A percentile compares a stretch with the other conserved stretches of the same genome.
These are phyloP conservation scores for Sordariomycetes sp. DNA, from an alignment of 2,329 filamentous ascomycete species.

Conservation along the genomic window DNA sequence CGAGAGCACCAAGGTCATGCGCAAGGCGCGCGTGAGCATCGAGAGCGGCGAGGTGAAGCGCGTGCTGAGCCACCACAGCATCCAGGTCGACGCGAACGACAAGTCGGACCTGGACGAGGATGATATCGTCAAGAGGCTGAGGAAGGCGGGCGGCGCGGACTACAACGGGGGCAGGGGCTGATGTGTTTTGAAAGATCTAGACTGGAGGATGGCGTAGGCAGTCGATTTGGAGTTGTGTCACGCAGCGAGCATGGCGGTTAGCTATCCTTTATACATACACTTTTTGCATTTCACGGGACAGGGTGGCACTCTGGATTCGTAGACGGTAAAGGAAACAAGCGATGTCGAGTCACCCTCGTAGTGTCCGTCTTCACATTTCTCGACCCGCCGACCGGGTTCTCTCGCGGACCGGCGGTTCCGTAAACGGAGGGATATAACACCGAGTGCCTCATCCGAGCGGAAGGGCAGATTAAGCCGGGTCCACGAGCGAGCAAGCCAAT, in stretches of 20 bases:
- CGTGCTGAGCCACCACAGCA: slow-evolving; percentile 52
- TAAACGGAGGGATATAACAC: too few relatives aligned
- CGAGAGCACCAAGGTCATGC: slow-evolving; percentile 54
- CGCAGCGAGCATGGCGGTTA: not conserved
- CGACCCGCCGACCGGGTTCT: too few relatives aligned
- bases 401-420: too few relatives aligned
- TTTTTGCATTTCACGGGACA: not conserved
- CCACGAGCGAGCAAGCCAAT: not conserved
- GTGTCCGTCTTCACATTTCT: too few relatives aligned
- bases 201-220: not conserved
- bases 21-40: slow-evolving; percentile 57
- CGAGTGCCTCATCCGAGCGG: too few relatives aligned
- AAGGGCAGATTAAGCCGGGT: too few relatives aligned
- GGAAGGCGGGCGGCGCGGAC: slow-evolving; percentile 59
- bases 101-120: slow-evolving; percentile 48
- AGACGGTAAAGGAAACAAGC: too few relatives aligned
- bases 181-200: slow-evolving; percentile 6
- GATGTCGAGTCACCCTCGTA: too few relatives aligned
- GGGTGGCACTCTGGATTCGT: not conserved
- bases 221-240: not conserved
- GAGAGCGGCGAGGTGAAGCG: slow-evolving; percentile 56
- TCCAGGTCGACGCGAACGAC: slow-evolving; percentile 52
- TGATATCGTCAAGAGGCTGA: slow-evolving; percentile 48
- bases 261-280: not conserved
- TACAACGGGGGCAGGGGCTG: slow-evolving; percentile 56